Evolutionary conservation across 805 yeast species (phyloP).

Genomic region (Tetrapisispora nanseiensis): DNA sequence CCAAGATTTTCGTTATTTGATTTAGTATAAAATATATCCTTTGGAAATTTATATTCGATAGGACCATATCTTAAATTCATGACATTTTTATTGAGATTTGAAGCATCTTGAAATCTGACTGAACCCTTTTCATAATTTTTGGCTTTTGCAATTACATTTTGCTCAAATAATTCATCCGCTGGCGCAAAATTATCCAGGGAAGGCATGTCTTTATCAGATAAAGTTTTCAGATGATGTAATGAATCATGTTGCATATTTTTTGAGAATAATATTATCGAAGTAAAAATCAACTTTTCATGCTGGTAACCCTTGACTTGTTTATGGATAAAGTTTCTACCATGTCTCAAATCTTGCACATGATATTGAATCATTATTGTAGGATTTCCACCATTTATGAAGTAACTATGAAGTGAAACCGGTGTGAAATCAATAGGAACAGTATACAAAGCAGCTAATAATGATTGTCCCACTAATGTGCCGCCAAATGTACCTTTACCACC

Average conservation of each 20-base stretch:
- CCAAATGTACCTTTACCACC: slow-evolving; percentile 64
- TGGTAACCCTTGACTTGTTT: slow-evolving; percentile 50
- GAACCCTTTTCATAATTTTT: slow-evolving; percentile 6
- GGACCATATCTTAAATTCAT: slow-evolving; percentile 29
- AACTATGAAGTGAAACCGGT: slow-evolving; percentile 56
- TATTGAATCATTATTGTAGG: slow-evolving; percentile 39
- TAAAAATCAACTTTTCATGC: slow-evolving; percentile 39
- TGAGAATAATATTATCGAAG: slow-evolving; percentile 42
- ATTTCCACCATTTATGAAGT: slow-evolving; percentile 48
- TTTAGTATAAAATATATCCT: slow-evolving; percentile 25
- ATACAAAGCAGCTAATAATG: slow-evolving; percentile 49
- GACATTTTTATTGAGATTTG: slow-evolving; percentile 12
- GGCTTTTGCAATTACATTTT: slow-evolving; percentile 10
- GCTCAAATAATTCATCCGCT: slow-evolving; percentile 15
- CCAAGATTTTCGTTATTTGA: slow-evolving; percentile 13
- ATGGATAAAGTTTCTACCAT: slow-evolving; percentile 43
- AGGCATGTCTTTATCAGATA: neutral
- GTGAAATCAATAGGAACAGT: slow-evolving; percentile 38
- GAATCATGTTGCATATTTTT: slow-evolving; percentile 9
- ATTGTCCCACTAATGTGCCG: slow-evolving; percentile 58
- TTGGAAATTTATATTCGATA: slow-evolving; percentile 29
- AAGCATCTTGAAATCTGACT: slow-evolving; percentile 5
- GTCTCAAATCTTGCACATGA: slow-evolving; percentile 42
- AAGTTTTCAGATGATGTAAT: slow-evolving; percentile 19
- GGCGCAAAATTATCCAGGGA: slow-evolving; percentile 5